These are phyloP conservation scores for Blastocystis sp. DNA, from an alignment of 352 stramenopile species.

Conservation along the genomic window DNA sequence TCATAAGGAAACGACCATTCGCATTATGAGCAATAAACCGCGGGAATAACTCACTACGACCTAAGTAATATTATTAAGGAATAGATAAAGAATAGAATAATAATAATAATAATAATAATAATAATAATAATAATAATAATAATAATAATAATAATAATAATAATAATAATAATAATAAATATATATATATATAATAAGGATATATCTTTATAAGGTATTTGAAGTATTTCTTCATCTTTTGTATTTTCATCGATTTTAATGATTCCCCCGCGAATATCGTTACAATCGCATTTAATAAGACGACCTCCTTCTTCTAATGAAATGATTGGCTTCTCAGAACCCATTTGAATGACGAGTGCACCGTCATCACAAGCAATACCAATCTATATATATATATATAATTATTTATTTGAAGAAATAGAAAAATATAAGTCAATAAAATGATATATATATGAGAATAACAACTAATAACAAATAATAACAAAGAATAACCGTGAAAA, in stretches of 20 bases:
- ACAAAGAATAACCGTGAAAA: background rate
- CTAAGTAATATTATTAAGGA: slow-evolving; percentile 58
- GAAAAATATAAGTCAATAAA: no score
- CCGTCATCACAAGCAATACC: slow-evolving; percentile 56
- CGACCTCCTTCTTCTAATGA: slow-evolving; percentile 85
- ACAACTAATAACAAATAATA: no score
- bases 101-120: background rate
- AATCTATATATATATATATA: slow-evolving; percentile 24
- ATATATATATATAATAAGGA: background rate
- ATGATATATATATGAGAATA: no score
- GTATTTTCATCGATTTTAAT: slow-evolving; percentile 45
- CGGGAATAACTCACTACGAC: slow-evolving; percentile 85
- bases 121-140: slow-evolving; percentile 27
- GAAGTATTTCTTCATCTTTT: slow-evolving; percentile 32
- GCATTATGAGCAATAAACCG: slow-evolving; percentile 90
- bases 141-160: background rate
- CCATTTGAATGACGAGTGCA: slow-evolving; percentile 88
- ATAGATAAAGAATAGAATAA: slow-evolving; percentile 50
- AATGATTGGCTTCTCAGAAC: slow-evolving; percentile 83
- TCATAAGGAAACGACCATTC: slow-evolving; percentile 88
- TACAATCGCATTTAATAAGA: slow-evolving; percentile 90
- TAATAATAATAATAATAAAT: background rate
- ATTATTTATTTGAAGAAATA: background rate
- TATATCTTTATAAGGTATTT: slow-evolving; percentile 1
- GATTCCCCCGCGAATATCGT: slow-evolving; percentile 79